These are phyloP conservation scores for Saccharomycopsis selenospora DNA, from an alignment of 805 yeast species.

Conservation along the genomic window DNA sequence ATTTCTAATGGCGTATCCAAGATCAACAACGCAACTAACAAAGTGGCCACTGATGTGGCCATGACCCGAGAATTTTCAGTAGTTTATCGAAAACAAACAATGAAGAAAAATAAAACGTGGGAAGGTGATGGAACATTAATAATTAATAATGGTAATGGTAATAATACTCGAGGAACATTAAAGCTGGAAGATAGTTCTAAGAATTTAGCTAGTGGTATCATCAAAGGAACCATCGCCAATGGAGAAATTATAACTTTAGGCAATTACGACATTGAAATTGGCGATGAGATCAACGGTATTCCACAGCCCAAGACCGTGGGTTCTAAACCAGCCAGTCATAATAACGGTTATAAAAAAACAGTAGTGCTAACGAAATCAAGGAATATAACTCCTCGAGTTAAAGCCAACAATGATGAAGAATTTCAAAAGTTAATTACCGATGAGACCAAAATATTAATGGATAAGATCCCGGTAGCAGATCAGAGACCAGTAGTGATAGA, in stretches of 20 bases:
- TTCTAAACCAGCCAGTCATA: neutral
- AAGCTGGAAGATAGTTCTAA: slow-evolving; percentile 2
- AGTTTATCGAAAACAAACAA: slow-evolving; percentile 64
- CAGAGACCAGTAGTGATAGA: slow-evolving; percentile 44
- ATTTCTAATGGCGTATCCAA: neutral
- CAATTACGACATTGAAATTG: slow-evolving; percentile 55
- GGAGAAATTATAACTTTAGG: slow-evolving; percentile 39
- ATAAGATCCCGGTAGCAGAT: neutral
- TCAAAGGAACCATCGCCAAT: slow-evolving; percentile 4
- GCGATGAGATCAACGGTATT: slow-evolving; percentile 34
- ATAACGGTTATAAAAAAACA: slow-evolving; percentile 17
- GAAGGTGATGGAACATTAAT: slow-evolving; percentile 76
- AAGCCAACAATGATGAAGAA: slow-evolving; percentile 9
- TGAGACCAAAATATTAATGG: slow-evolving; percentile 9
- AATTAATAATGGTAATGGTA: slow-evolving; percentile 27
- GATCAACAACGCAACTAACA: neutral
- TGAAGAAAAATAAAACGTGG: slow-evolving; percentile 87
- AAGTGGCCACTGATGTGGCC: neutral
- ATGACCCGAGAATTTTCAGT: slow-evolving; percentile 29
- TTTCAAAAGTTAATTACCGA: slow-evolving; percentile 11
- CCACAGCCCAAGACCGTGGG: neutral
- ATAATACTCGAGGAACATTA: slow-evolving; percentile 23
- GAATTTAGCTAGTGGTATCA: neutral
- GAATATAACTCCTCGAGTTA: slow-evolving; percentile 13
- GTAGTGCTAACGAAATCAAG: slow-evolving; percentile 18